Base-by-base conservation (phyloP, 352 stramenopile genomes). In the Globisporangium cystogenes region DNA sequence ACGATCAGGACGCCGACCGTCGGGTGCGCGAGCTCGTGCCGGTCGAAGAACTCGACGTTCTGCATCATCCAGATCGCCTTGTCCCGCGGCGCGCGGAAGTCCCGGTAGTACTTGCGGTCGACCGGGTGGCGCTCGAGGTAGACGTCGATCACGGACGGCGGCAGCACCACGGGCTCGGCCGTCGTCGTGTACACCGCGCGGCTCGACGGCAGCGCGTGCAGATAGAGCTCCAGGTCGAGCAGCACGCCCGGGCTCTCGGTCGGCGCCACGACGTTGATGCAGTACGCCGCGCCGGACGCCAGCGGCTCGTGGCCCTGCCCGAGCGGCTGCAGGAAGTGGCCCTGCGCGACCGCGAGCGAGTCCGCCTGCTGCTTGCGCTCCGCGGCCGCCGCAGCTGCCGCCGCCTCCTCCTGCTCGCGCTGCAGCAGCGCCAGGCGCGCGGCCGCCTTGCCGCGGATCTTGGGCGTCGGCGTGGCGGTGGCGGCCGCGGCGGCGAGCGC, bases 21-120 rank as follows among this genome's bases (percentile, higher is more conserved):
- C 8, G 82, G 82, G 45, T 86, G 72, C 16, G 64, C 56, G 35
- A 92, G 62, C 51, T 92, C 82, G 53, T 92, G 82, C 43, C 79
- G 73, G 47, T 92, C 82, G 40, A 92, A 92, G 54, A 88, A 89
- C 57, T 92, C 78, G 51, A 83, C 74, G 60, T 92, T 89, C 57
- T 88, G 76, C 79, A 92, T 87, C 75, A 92, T 86, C 82, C 82
- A 92, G 51, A 92, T 86, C 21, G 72, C 74, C 60, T 92, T 92
- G 40, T 87, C 71, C 14, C 59, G 61, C 7, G 78, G 76, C 11
- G 70, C 64, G 27, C 72, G 59, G 56, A 79, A 70, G 21, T 85
- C 45, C 21, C 60, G 57, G 53, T 87, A 90, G 59, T 90, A 90
- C 51, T 88, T 88, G 16, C 55, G 73, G 63, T 89, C 78, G 15